Evolutionary conservation across 768 basidiomycete species (phyloP), one percentile per base, ranked within the genome.

Genomic region (Mycena rebaudengoi): DNA sequence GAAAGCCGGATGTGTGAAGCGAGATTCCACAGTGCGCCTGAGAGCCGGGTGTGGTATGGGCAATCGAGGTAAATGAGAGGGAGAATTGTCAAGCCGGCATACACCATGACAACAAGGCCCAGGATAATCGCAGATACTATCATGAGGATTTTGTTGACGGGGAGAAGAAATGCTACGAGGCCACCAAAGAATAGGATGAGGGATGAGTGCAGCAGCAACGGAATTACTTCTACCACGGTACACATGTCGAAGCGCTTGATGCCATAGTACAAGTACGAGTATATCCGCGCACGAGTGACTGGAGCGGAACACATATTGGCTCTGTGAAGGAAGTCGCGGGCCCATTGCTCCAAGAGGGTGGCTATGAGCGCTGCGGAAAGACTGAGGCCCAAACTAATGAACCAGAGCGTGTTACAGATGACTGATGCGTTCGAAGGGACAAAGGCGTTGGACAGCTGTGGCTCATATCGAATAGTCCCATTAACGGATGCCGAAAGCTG

Each of bases 101-200:
- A 45, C 6, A 45, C 26, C 20, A 14, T 14, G 20, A 45, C 5
- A 7, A 21, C 21, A 25, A 45, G 6, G 8, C 18, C 23, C 20
- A 45, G 43, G 5, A 45, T 8, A 23, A 12, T 12, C 14, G 43
- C 43, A 7, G 43, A 7, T 25, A 45, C 21, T 23, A 7, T 25
- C 6, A 25, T 6, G 8, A 45, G 20, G 6, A 45, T n/a, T 4
- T 4, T 16, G 43, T 45, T 21, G 14, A 45, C 23, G 3, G 20
- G 43, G 43, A 20, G 13, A 14, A 57, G 44, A 29, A 57, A 53
- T 53, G 52, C 33, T 3, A 53, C 48, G 7, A 50, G 26, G 16
- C 48, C 48, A 26, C 21, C 48, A 28, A 57, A 41, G 40, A 57
- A 29, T 21, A 57, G 30, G 30, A 54, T n/a, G 29, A 54, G 52